Base-by-base conservation (phyloP, 176 grass and related monocot genomes). In the Alopecurus myosuroides region DNA sequence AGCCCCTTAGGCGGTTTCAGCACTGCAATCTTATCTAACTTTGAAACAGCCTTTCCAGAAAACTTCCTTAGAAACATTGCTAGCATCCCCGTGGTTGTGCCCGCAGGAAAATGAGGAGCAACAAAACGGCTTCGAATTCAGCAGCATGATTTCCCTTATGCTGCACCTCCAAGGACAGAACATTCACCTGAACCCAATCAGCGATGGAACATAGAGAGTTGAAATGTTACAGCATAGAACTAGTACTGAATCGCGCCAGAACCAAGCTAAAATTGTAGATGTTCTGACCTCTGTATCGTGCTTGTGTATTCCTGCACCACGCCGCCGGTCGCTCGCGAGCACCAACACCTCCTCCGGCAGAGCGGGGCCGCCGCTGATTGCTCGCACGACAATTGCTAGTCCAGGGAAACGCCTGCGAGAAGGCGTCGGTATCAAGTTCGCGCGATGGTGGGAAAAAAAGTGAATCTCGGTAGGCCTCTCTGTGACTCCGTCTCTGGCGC, bases 141-240 rank as follows among this genome's bases (percentile, higher is more conserved):
- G 68, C 46, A 85, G 22, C 83, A 55, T 69, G 17, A 29, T 57
- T 68, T 70, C 33, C 7, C 35, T 57, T 57, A 17, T 18, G 50
- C 48, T 18, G 26, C 74, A 45, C 25, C 75, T 85, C 48, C 49
- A 44, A 11, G 52, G 22, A 36, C 15, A 62, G 40, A 48, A 41
- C 46, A 77, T 85, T 69, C 83, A 69, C 61, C 61, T 69, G 48
- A 45, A 68, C 48, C 40, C 83, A 83, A 45, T 61, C 28, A 82
- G 3, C 26, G 4, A 1, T 12, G 3, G 35, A 4, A 35, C 18
- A 23, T 9, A 55, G 31, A 39, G 41, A 44, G 9, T 61, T 80
- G 41, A 65, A 65, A 63, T 33, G 62, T 31, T 29, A 46, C 4
- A 79, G 9, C 9, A 30, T 53, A 77, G n/a, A 3, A 55, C 18